phyloP scores from a whole-genome alignment of 2,329 filamentous ascomycete genomes.

The Helotiales sp. region DNA sequence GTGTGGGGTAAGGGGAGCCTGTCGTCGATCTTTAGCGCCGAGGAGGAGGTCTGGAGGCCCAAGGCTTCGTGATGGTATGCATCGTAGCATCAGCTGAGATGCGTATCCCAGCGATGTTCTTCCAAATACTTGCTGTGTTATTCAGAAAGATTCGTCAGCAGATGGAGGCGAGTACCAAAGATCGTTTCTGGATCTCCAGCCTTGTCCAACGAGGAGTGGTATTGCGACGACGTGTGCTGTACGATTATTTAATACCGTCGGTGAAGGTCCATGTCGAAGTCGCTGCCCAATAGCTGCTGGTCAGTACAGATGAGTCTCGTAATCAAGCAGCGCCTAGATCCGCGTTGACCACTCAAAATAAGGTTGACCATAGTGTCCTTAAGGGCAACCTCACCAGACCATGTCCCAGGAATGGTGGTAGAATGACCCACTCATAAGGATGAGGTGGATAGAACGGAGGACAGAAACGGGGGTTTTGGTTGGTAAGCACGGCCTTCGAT shows the following conservation, averaged over 20 bases:
- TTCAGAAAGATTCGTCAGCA: background rate
- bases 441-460: background rate
- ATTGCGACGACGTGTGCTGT: background rate
- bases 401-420: background rate
- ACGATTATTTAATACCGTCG: background rate
- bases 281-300: too few species aligned
- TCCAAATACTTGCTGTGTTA: background rate
- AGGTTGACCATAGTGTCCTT: background rate
- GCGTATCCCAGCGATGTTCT: background rate
- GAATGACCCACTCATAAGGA: background rate
- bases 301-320: too few species aligned
- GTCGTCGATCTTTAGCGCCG: background rate
- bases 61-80: too few species aligned
- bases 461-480: too few species aligned
- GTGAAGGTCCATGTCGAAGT: too few species aligned
- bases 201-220: background rate
- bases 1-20: background rate
- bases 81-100: background rate
- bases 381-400: background rate
- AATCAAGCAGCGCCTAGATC: background rate
- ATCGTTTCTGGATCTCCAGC: background rate
- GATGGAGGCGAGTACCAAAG: background rate
- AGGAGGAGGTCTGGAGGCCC: background rate
- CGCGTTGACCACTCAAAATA: background rate
- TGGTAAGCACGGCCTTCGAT: background rate